Evolutionary conservation across 176 grass and related monocot genomes (phyloP), one percentile per base, ranked within the genome.

Genomic region (Juncus inflexus): DNA sequence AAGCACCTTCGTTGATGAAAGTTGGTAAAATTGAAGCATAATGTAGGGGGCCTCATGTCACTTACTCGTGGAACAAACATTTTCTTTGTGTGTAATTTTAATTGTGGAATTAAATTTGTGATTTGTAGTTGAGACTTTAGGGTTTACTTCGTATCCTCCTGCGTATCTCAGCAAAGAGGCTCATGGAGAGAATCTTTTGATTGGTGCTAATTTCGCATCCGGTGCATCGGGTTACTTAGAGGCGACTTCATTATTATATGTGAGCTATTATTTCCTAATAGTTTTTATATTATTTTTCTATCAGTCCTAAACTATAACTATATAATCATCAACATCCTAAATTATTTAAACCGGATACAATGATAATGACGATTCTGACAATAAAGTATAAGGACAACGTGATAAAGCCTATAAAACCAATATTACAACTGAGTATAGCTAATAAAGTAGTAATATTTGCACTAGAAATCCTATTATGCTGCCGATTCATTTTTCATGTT

Each of bases 201-300:
- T 66, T 14, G 92, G 92, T 72, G 92, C 87, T 65, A 97, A 97
- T 83, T 97, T 97, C 70, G 92, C 92, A 3, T 97, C 87, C 35
- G 92, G 76, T 61, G 84, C 74, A 45, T 76, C 92, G 47, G 87
- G 92, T 6, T 97, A 97, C 79, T 86, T 84, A 55, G 88, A 91
- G 64, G 77, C 58, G 43, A 91, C 92, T 35, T 79, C 92, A 40
- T 70, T 62, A 2, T 66, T 89, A 60, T 97, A 86, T 67, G 91
- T 90, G 19, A 79, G 76, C 74, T 11, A 15, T 61, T 40, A 36
- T 37, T 9, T 43, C 40, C 35, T 15, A 4, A n/a, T 58, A 58
- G 4, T 37, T 42, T 8, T 57, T 6, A 12, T 12, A 5, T 47
- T 5, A 5, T 45, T 19, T 19, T 60, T 11, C 15, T 67, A 37